A percentile compares a stretch with the other conserved stretches of the same genome.
These are phyloP conservation scores for Aegilops longissima DNA, from an alignment of 176 grass and related monocot genomes.

Conservation along the genomic window DNA sequence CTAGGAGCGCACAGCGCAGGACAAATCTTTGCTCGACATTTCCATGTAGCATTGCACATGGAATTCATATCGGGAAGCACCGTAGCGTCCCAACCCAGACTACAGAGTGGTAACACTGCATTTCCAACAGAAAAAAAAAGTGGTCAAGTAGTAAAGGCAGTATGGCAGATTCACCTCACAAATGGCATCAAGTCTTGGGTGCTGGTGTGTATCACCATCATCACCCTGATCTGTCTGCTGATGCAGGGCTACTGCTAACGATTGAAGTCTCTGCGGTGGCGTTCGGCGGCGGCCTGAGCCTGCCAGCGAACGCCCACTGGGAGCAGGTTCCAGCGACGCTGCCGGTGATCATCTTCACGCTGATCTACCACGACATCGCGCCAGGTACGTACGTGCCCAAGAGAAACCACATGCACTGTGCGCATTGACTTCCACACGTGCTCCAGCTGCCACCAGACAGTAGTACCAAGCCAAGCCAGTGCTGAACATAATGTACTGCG, in stretches of 20 bases:
- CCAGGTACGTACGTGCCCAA: slow-evolving; percentile 60
- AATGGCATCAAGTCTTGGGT: too few relatives aligned
- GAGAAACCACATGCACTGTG: background rate
- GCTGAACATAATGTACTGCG: background rate
- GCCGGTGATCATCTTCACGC: slow-evolving; percentile 81
- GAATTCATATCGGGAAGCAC: background rate
- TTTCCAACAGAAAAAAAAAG: too few relatives aligned
- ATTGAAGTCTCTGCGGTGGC: slow-evolving; percentile 64
- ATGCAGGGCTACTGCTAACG: slow-evolving; percentile 52
- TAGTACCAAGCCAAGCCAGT: background rate
- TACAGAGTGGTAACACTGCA: too few relatives aligned
- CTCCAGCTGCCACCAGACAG: background rate
- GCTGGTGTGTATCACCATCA: background rate
- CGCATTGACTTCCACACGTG: background rate
- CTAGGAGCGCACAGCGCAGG: background rate
- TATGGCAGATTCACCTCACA: too few relatives aligned
- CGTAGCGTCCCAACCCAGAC: background rate
- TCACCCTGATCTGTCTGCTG: background rate
- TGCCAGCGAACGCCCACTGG: slow-evolving; percentile 61
- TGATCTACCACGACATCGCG: slow-evolving; percentile 84
- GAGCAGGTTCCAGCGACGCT: slow-evolving; percentile 66
- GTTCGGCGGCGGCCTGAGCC: slow-evolving; percentile 49
- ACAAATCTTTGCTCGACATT: background rate
- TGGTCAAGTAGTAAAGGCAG: too few relatives aligned
- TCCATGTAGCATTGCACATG: background rate